Conservation (phyloP, 176 grass and related monocot species). For the Calamus simplicifolius region DNA sequence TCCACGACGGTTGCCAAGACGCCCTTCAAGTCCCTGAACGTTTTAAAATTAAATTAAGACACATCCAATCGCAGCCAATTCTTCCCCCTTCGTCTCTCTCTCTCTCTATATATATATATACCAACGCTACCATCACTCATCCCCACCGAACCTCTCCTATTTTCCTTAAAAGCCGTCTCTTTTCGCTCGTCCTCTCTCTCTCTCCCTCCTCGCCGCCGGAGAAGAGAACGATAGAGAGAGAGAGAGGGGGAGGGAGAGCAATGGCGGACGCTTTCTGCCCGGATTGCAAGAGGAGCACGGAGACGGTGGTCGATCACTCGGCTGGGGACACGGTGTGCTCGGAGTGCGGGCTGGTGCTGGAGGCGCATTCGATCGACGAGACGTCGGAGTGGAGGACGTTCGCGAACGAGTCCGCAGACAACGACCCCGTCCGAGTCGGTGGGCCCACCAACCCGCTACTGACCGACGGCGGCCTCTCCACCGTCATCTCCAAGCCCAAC, state of each 20-base stretch:
- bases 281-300: slow-evolving; percentile 85
- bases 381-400: slow-evolving; percentile 88
- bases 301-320: slow-evolving; percentile 85
- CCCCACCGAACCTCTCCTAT: neutral
- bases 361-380: slow-evolving; percentile 84
- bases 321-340: slow-evolving; percentile 86
- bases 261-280: slow-evolving; percentile 80
- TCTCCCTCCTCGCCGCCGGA: neutral
- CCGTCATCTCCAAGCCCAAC: slow-evolving; percentile 86
- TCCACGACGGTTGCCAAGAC: too few relatives aligned
- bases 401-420: slow-evolving; percentile 84
- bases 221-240: too few relatives aligned
- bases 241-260: too few relatives aligned
- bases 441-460: slow-evolving; percentile 70
- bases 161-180: too few relatives aligned
- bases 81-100: too few relatives aligned
- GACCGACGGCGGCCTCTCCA: slow-evolving; percentile 69
- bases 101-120: too few relatives aligned
- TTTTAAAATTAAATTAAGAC: too few relatives aligned
- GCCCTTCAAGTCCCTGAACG: too few relatives aligned
- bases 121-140: too few relatives aligned
- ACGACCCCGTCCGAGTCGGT: slow-evolving; percentile 79
- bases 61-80: too few relatives aligned
- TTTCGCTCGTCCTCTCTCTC: neutral
- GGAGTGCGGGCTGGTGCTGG: slow-evolving; percentile 86